These are phyloP conservation scores for Podila horticola DNA, from an alignment of 192 early-diverging fungal species.

Conservation along the genomic window DNA sequence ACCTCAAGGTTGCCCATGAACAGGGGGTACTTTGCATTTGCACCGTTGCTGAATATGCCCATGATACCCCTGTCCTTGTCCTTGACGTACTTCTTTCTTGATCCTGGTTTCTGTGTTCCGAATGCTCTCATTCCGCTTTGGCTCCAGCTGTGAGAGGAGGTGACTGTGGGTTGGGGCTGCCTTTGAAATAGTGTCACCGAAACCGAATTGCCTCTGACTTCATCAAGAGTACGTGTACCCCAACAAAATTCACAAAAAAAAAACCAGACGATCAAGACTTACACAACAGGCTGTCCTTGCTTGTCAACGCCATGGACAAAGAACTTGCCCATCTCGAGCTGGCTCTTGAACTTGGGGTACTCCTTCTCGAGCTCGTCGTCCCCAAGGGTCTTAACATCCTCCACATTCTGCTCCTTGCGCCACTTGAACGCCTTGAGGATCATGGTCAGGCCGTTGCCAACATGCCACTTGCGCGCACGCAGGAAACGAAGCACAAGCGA, in stretches of 20 bases:
- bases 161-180: too few relatives aligned
- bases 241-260: constrained; percentile 4
- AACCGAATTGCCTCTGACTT: too few relatives aligned
- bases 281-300: constrained; percentile 60
- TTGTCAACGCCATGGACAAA: constrained; percentile 63
- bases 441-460: constrained; percentile 80
- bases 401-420: constrained; percentile 70
- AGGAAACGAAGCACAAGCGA: constrained; percentile 81
- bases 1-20: too few relatives aligned
- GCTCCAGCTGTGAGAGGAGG: too few relatives aligned
- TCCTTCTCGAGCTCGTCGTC: constrained; percentile 29
- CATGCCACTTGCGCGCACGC: constrained; percentile 92
- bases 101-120: too few relatives aligned
- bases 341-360: constrained; percentile 42
- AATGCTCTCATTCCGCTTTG: too few relatives aligned
- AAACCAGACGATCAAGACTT: constrained; percentile 42
- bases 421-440: constrained; percentile 76
- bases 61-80: too few relatives aligned
- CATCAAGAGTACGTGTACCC: too few relatives aligned
- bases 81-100: too few relatives aligned
- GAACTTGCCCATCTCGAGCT: constrained; percentile 62
- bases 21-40: too few relatives aligned
- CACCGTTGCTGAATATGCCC: too few relatives aligned
- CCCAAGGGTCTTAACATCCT: constrained; percentile 50
- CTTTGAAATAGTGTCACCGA: too few relatives aligned